Base-by-base conservation (phyloP, 192 early-diverging fungal species). In the Backusella morwellensis region DNA sequence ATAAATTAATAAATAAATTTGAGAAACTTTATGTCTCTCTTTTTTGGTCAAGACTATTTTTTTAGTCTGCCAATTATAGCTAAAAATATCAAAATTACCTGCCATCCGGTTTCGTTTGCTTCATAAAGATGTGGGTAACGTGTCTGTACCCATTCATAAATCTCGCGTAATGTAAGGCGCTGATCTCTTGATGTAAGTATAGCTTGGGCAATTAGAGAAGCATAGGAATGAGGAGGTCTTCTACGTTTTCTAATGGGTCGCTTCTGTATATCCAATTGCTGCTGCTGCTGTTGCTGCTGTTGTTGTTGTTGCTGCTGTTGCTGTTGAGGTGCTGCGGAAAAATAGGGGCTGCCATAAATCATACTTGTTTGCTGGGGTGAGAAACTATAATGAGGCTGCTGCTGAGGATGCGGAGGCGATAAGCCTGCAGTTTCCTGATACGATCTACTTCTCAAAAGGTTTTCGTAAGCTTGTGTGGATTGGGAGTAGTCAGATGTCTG, bases 151-250 rank as follows among this genome's bases (percentile, higher is more conserved):
- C 92, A 95, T 15, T 90, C 78, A 85, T 97, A 97, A 23, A 97
- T 95, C 26, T 96, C 95, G n/a, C 87, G 88, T 26, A 97, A 83
- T 4, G 95, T 95, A 80, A 97, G 78, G 44, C 85, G 85, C 23
- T 88, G 80, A 36, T 86, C 80, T 5, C 83, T 78, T 15, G 88
- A 88, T 6, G 86, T 84, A 8, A 91, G 41, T 66, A 97, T 95
- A 0, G 94, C 96, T 67, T 97, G 90, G 0, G 91, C 89, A 47
- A 97, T 95, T 15, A 97, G 78, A 29, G 87, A 88, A 0, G 93
- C 91, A 80, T 97, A 97, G 1, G 94, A 93, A 73, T 91, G 88
- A 19, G 93, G 85, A 9, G 95, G 96, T 36, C 76, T 56, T 66
- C 80, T 73, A 29, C 83, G 69, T 59, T 77, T 76, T 23, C 82